These are phyloP conservation scores for Scheffersomyces segobiensis DNA, from an alignment of 1,139 yeast species.

Conservation along the genomic window DNA sequence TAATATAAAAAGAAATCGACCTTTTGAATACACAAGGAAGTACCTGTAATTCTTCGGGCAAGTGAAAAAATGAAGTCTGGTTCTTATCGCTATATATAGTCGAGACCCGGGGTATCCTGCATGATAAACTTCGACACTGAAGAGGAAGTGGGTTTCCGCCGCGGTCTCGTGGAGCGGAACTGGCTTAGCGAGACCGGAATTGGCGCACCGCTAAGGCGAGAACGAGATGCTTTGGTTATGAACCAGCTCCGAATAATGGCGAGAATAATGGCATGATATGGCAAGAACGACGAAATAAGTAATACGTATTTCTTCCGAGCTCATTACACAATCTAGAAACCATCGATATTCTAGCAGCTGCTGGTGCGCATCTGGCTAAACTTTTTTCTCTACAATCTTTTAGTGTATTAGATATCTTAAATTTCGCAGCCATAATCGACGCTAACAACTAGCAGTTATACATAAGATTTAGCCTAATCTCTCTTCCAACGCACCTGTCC, in stretches of 20 bases:
- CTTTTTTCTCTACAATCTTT: not conserved
- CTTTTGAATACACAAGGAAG: not conserved
- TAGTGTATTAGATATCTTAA: not conserved
- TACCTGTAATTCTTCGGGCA: not conserved
- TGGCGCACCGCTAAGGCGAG: not conserved
- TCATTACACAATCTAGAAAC: not conserved
- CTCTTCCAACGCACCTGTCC: slow-evolving; percentile 60
- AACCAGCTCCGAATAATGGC: not conserved
- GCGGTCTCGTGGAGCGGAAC: not conserved
- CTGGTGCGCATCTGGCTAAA: not conserved
- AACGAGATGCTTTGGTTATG: not conserved
- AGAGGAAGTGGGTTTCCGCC: not conserved
- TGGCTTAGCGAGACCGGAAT: not conserved
- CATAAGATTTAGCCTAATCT: slow-evolving; percentile 28
- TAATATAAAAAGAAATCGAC: not conserved
- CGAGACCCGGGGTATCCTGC: not conserved
- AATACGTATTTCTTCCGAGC: not conserved
- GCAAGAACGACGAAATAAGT: not conserved
- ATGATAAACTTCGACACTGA: not conserved
- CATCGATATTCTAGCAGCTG: not conserved
- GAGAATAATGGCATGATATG: not conserved
- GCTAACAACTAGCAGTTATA: not conserved
- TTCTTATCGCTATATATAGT: not conserved
- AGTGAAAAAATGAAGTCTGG: not conserved
- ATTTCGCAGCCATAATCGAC: not conserved